Percentiles rank a stretch among this genome's conserved stretches.
These are phyloP conservation scores for Arachis stenosperma DNA, from an alignment of 306 rosid genomes.

Conservation along the genomic window DNA sequence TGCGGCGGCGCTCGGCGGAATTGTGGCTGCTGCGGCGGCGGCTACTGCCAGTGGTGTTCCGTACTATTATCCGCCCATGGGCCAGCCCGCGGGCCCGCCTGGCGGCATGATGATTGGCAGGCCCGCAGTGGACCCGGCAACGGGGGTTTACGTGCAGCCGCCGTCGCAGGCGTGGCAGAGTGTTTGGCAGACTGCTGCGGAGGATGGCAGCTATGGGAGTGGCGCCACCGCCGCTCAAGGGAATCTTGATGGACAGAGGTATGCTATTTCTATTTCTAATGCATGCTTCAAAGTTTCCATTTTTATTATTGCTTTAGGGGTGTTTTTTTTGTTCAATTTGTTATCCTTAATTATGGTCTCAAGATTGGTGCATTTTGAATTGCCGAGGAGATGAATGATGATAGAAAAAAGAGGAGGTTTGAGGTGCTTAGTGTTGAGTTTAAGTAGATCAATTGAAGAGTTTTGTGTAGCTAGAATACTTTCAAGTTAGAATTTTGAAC, in stretches of 20 bases:
- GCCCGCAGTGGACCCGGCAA: slow-evolving; percentile 80
- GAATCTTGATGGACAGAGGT: slow-evolving; percentile 86
- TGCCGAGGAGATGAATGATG: too few relatives aligned
- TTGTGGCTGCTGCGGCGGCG: slow-evolving; percentile 52
- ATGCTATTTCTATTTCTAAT: not conserved
- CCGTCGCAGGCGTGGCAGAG: slow-evolving; percentile 99
- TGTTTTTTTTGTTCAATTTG: not conserved
- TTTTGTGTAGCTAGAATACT: too few relatives aligned
- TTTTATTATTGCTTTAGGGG: too few relatives aligned
- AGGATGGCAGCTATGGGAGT: slow-evolving; percentile 68
- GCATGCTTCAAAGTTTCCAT: not conserved
- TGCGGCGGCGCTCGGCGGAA: slow-evolving; percentile 42
- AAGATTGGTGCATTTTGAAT: not conserved
- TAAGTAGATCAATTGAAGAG: too few relatives aligned
- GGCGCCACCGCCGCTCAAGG: slow-evolving; percentile 63
- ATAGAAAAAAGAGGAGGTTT: too few relatives aligned
- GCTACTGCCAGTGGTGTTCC: slow-evolving; percentile 85
- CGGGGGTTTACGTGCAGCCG: slow-evolving; percentile 81
- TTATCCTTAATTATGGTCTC: not conserved
- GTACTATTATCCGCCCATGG: slow-evolving; percentile 84
- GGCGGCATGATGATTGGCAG: slow-evolving; percentile 86
- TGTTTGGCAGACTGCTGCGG: slow-evolving; percentile 78
- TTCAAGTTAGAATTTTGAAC: too few relatives aligned
- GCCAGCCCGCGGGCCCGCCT: slow-evolving; percentile 71
- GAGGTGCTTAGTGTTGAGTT: too few relatives aligned